Evolutionary conservation across 1,284 basidiomycete genomes (phyloP).

Genomic region (Coniferiporia weirii): DNA sequence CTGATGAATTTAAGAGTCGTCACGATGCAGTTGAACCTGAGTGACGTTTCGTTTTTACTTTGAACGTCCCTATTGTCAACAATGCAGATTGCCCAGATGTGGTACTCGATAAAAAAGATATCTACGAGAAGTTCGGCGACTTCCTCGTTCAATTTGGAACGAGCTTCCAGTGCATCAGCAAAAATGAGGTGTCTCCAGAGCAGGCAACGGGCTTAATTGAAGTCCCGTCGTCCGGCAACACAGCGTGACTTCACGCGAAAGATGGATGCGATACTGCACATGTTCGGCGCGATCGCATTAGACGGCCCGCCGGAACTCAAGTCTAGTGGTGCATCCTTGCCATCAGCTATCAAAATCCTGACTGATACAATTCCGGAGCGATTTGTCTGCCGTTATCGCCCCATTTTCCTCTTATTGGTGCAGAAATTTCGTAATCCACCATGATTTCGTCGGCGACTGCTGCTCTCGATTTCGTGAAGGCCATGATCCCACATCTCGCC

Average conservation of each 20-base stretch:
- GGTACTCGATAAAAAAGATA: neutral
- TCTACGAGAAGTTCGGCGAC: slow-evolving; percentile 8
- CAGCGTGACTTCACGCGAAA: slow-evolving; percentile 30
- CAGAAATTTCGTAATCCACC: neutral
- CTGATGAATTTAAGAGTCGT: neutral
- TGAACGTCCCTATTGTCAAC: too few relatives aligned
- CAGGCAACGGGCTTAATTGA: slow-evolving; percentile 28
- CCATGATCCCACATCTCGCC: slow-evolving; percentile 1
- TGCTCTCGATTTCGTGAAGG: slow-evolving; percentile 4
- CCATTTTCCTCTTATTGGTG: slow-evolving; percentile 18
- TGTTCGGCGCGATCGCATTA: slow-evolving; percentile 29
- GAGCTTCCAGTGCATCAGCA: slow-evolving; percentile 30
- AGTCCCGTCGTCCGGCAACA: slow-evolving; percentile 23
- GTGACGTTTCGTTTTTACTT: too few relatives aligned
- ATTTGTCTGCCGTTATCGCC: slow-evolving; percentile 30
- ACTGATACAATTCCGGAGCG: slow-evolving; percentile 27
- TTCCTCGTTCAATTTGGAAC: slow-evolving; percentile 29
- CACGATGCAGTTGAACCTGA: neutral
- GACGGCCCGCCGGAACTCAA: slow-evolving; percentile 22
- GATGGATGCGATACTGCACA: slow-evolving; percentile 32
- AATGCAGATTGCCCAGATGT: neutral
- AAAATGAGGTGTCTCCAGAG: slow-evolving; percentile 27
- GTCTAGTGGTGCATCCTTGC: slow-evolving; percentile 28
- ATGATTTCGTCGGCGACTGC: neutral
- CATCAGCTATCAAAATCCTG: slow-evolving; percentile 28